Percentiles rank a stretch among this genome's conserved stretches.
Evolutionary conservation across 176 grass and related monocot genomes (phyloP).

Genomic region (Cymbopogon citratus): DNA sequence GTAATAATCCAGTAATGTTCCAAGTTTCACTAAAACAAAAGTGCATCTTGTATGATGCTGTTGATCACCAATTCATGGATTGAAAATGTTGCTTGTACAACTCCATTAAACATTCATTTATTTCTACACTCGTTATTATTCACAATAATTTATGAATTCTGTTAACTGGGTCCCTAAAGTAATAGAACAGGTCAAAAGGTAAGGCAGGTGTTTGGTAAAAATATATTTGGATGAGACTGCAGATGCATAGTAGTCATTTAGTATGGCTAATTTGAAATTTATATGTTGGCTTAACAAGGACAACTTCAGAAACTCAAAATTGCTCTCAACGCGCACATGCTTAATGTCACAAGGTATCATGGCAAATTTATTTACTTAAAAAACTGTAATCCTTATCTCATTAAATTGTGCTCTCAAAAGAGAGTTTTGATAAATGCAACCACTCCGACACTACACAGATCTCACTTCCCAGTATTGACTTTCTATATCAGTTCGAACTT

Average conservation of each 20-base stretch:
- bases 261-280: no score
- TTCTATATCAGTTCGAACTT: not conserved
- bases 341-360: not conserved
- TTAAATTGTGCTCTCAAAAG: not conserved
- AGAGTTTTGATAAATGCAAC: no score
- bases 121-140: no score
- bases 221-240: no score
- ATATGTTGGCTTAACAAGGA: no score
- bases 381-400: not conserved
- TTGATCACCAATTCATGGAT: not conserved
- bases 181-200: no score
- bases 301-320: no score
- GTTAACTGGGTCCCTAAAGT: no score
- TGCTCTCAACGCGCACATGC: not conserved
- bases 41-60: not conserved
- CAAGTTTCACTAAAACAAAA: not conserved
- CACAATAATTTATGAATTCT: no score
- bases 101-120: no score
- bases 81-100: not conserved
- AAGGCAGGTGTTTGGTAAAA: no score
- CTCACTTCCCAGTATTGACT: not conserved
- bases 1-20: not conserved
- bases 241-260: no score
- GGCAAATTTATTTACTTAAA: not conserved
- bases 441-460: not conserved